phyloP scores from a whole-genome alignment of 2,329 filamentous ascomycete species.

The Cadophora gregata region DNA sequence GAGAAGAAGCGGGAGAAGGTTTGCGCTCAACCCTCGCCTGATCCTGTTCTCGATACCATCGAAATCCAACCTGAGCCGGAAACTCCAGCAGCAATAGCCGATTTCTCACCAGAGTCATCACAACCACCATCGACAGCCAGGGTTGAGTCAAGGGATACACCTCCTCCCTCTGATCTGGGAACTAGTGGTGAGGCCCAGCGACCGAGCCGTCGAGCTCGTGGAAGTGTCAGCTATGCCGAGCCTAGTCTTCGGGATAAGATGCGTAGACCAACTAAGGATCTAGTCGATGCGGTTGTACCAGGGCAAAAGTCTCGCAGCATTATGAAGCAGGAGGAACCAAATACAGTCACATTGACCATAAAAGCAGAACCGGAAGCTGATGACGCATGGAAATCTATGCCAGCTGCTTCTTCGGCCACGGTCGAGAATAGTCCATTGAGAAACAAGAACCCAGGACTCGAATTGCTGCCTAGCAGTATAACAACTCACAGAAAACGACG shows the following conservation, averaged over 20 bases:
- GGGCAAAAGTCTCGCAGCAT: conserved; percentile 56
- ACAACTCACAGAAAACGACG: conserved; percentile 43
- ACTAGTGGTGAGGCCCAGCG: conserved; percentile 63
- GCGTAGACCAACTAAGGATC: conserved; percentile 77
- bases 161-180: conserved; percentile 64
- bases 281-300: conserved; percentile 76
- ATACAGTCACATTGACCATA: conserved; percentile 28
- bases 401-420: conserved; percentile 34
- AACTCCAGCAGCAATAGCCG: conserved; percentile 49
- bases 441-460: conserved; percentile 34
- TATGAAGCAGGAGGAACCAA: conserved; percentile 37
- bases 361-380: conserved; percentile 42
- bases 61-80: conserved; percentile 45
- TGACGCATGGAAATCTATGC: conserved; percentile 43
- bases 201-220: conserved; percentile 69
- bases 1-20: conserved; percentile 31
- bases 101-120: conserved; percentile 57
- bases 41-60: conserved; percentile 34
- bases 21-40: conserved; percentile 21
- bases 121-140: conserved; percentile 47
- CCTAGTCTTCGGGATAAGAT: conserved; percentile 84
- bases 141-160: conserved; percentile 55
- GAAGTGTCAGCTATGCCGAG: conserved; percentile 80
- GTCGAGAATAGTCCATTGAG: conserved; percentile 43
- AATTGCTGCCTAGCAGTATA: conserved; percentile 38